A percentile compares a stretch with the other conserved stretches of the same genome.
phyloP scores from a whole-genome alignment of 140 eudicot species.

The Erigeron philadelphicus region DNA sequence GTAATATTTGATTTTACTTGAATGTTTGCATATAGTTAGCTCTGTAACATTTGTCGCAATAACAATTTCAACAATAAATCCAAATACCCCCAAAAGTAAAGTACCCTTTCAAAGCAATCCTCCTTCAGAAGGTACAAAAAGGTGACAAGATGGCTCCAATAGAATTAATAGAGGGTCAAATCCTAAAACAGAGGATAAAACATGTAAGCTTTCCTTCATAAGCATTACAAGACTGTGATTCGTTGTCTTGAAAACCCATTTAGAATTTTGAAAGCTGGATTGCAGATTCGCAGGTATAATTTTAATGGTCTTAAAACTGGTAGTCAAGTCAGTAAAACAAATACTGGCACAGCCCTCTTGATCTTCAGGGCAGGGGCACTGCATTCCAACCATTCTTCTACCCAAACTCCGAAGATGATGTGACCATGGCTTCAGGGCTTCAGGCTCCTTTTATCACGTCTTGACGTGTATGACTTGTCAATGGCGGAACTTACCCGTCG shows the following conservation, averaged over 20 bases:
- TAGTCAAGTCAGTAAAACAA: neutral
- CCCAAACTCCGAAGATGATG: neutral
- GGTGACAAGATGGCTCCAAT: neutral
- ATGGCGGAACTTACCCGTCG: neutral
- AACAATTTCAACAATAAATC: too few relatives aligned
- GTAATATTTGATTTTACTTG: too few relatives aligned
- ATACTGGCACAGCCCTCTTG: neutral
- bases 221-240: slow-evolving; percentile 11
- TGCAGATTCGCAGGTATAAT: neutral
- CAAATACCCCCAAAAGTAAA: too few relatives aligned
- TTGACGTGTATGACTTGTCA: neutral
- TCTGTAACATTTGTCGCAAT: too few relatives aligned
- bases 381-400: neutral
- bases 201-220: slow-evolving; percentile 3
- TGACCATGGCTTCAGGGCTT: neutral
- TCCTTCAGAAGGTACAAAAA: neutral
- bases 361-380: neutral
- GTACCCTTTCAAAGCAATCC: neutral
- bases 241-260: slow-evolving; percentile 9
- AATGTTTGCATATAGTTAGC: too few relatives aligned
- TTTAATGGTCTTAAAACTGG: neutral
- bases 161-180: neutral
- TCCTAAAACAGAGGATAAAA: neutral
- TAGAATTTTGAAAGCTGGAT: neutral
- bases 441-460: slow-evolving; percentile 1